Conservation (phyloP, 78 protist species). For the Acrasis kona region DNA sequence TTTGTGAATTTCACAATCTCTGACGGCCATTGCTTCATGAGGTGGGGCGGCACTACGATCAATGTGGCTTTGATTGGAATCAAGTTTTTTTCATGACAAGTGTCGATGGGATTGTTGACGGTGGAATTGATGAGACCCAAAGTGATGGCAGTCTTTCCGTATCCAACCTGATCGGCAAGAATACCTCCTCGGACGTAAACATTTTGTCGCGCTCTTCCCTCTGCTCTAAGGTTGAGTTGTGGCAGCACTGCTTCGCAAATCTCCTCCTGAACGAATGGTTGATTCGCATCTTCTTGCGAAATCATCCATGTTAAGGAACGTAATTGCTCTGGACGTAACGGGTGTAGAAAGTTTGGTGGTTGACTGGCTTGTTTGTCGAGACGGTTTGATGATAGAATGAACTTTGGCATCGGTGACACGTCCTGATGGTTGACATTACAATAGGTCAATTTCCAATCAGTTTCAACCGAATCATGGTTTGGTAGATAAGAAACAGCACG, state of each 20-base stretch:
- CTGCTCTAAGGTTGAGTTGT: too few relatives aligned
- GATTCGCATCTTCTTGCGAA: neutral
- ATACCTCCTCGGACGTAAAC: conserved; percentile 17
- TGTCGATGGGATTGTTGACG: neutral
- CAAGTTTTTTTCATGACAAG: neutral
- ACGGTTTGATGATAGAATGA: conserved; percentile 3
- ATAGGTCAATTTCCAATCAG: neutral
- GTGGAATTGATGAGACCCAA: conserved; percentile 5
- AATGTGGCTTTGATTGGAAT: conserved; percentile 10
- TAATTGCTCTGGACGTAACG: conserved; percentile 22
- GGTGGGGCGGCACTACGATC: conserved; percentile 22
- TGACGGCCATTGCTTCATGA: conserved; percentile 13
- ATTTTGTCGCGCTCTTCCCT: conserved; percentile 2
- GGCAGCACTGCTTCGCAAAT: too few relatives aligned
- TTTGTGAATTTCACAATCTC: conserved; percentile 5
- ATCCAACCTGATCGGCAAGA: conserved; percentile 28
- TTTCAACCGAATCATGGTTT: neutral
- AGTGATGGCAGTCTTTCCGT: conserved; percentile 27
- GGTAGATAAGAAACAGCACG: neutral
- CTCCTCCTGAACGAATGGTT: conserved; percentile 13
- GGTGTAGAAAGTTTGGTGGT: conserved; percentile 1
- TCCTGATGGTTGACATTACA: neutral
- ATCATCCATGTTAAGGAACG: conserved; percentile 29
- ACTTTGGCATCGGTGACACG: neutral
- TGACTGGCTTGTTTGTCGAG: neutral